phyloP scores from a whole-genome alignment of 1,284 basidiomycete genomes.

The Ustilago xerochloae region DNA sequence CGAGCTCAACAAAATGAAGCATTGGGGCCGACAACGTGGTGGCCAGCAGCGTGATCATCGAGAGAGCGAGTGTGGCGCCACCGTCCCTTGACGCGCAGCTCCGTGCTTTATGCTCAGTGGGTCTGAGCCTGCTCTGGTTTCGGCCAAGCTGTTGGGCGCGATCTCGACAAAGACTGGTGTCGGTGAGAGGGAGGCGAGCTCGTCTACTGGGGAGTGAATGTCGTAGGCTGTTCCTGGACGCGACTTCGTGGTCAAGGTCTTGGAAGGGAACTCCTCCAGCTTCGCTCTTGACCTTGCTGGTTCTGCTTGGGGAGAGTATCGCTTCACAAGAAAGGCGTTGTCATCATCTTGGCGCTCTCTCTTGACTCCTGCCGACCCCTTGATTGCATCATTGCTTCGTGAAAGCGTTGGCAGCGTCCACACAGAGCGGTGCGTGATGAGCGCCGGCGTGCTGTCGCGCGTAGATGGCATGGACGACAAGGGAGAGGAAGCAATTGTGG shows the following conservation, averaged over 20 bases:
- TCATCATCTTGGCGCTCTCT: slow-evolving; percentile 17
- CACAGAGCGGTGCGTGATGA: not conserved
- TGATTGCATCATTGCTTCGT: not conserved
- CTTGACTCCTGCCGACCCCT: not conserved
- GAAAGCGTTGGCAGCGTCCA: not conserved
- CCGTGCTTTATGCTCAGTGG: not conserved
- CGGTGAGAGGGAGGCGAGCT: not conserved
- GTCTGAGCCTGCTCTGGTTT: not conserved
- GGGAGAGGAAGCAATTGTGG: not conserved
- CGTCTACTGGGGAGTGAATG: not conserved
- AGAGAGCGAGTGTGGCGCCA: not conserved
- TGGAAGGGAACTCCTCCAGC: not conserved
- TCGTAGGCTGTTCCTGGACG: not conserved
- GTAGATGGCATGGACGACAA: not conserved
- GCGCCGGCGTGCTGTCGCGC: not conserved
- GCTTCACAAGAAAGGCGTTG: not conserved
- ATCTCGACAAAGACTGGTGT: slow-evolving; percentile 1
- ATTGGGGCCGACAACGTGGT: not conserved
- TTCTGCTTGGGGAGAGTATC: not conserved
- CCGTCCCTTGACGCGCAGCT: not conserved
- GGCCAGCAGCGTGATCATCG: not conserved
- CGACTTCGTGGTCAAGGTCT: too few species aligned
- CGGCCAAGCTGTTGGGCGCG: not conserved
- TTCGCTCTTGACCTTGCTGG: not conserved
- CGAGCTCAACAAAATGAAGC: not conserved